A percentile compares a stretch with the other conserved stretches of the same genome.
These are phyloP conservation scores for Gautieria morchelliformis DNA, from an alignment of 768 basidiomycete genomes.

Conservation along the genomic window DNA sequence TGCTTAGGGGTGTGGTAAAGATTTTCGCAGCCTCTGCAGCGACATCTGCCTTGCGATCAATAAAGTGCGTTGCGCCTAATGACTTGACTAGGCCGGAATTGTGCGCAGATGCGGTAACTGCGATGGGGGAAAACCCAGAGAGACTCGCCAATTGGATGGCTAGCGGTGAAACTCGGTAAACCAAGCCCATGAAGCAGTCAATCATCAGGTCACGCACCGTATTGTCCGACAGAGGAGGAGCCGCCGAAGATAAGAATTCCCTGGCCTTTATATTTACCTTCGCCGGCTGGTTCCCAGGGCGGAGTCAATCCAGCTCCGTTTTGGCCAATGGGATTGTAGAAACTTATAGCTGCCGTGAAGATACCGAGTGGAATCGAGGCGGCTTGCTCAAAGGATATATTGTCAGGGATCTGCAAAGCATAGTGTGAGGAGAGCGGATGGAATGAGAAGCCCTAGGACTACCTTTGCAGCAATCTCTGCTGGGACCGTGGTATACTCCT, in stretches of 20 bases:
- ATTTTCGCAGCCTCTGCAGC: constrained; percentile 13
- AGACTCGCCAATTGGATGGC: constrained; percentile 31
- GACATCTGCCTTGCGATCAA: constrained; percentile 17
- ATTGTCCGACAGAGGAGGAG: constrained; percentile 40
- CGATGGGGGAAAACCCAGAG: constrained; percentile 30
- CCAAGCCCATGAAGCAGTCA: neutral
- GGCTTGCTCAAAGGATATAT: constrained; percentile 38
- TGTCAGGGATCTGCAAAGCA: constrained; percentile 33
- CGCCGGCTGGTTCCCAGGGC: constrained; percentile 28
- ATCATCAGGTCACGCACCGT: constrained; percentile 23
- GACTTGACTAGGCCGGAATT: constrained; percentile 26
- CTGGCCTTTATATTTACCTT: constrained; percentile 32
- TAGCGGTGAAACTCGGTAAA: constrained; percentile 6
- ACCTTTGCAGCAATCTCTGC: constrained; percentile 35
- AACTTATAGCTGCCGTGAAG: constrained; percentile 39
- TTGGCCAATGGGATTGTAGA: constrained; percentile 28
- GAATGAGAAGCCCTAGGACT: neutral
- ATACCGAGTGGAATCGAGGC: constrained; percentile 39
- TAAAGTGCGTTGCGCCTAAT: constrained; percentile 26
- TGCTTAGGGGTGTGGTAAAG: constrained; percentile 11
- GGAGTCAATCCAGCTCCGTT: constrained; percentile 28
- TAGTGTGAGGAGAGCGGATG: neutral
- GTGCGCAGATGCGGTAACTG: constrained; percentile 26
- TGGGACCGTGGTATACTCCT: constrained; percentile 34
- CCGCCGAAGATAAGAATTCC: constrained; percentile 42